Conservation (phyloP, 1,139 yeast species). For the Schwanniomyces etchellsii region DNA sequence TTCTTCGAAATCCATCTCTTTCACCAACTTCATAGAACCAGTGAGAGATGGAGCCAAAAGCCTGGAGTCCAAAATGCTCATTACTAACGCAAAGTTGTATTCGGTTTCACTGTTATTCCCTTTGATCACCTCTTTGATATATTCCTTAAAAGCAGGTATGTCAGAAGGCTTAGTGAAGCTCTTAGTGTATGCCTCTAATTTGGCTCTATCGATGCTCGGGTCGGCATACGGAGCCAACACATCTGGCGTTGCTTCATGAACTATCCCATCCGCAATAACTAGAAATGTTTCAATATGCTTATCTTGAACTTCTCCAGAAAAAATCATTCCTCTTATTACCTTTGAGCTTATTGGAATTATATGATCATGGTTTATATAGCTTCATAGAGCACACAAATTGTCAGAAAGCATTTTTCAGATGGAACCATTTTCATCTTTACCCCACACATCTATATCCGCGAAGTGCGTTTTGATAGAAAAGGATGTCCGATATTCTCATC, state of each 20-base stretch:
- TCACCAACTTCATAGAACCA: constrained; percentile 25
- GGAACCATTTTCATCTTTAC: too few relatives aligned
- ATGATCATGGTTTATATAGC: too few relatives aligned
- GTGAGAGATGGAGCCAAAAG: constrained; percentile 34
- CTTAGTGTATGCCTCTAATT: constrained; percentile 27
- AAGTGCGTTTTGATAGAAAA: too few relatives aligned
- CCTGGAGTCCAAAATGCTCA: constrained; percentile 24
- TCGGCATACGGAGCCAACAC: constrained; percentile 22
- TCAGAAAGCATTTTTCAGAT: too few relatives aligned
- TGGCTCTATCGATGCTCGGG: constrained; percentile 21
- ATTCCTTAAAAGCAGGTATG: constrained; percentile 21
- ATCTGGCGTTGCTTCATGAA: constrained; percentile 29
- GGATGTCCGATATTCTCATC: too few relatives aligned
- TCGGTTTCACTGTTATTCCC: constrained; percentile 13
- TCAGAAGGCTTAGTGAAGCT: constrained; percentile 26
- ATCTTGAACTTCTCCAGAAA: constrained; percentile 12
- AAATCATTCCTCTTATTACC: too few relatives aligned
- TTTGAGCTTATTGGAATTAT: too few relatives aligned
- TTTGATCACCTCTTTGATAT: constrained; percentile 13
- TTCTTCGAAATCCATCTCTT: constrained; percentile 32
- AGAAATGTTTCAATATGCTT: constrained; percentile 23
- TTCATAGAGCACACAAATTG: too few relatives aligned
- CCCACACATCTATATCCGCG: too few relatives aligned
- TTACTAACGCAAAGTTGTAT: constrained; percentile 19
- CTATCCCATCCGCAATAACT: constrained; percentile 29